Evolutionary conservation across 768 basidiomycete species (phyloP), one percentile per base, ranked within the genome.

Genomic region (Stropharia rugosoannulata): DNA sequence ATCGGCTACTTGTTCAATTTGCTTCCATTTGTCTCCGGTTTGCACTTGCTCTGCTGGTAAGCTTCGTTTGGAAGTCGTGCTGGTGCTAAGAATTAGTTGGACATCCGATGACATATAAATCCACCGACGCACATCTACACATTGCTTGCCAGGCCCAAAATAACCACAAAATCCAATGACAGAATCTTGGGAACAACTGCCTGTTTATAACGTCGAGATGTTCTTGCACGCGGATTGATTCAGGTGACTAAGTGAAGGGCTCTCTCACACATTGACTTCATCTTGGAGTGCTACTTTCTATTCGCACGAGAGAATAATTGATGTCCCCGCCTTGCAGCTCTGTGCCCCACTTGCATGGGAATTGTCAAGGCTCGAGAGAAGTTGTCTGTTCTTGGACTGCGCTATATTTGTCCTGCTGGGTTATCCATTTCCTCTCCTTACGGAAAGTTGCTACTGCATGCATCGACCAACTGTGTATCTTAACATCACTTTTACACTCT

Each of bases 221-320:
- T 22, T 6, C n/a, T 39, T 52, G 32, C 16, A 44, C 18, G 41
- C 19, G 32, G 51, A 43, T 32, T 44, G 32, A 43, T 44, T 44
- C 42, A 19, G 22, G 42, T 38, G 32, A 37, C 51, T 52, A 43
- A 29, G 51, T 29, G 12, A 35, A 37, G 15, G 50, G 12, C 16
- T 29, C 42, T 52, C 51, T 44, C 51, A 52, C 42, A 43, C 42
- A 52, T 18, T n/a, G 9, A 44, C 41, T 36, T 10, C 41, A 15
- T 15, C 51, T 44, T 45, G 42, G 42, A 52, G 27, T 27, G 11
- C 39, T 38, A 44, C 42, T 44, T 6, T 45, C 29, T 45, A 44
- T 52, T 52, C 51, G 25, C 51, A 52, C 37, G 42, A 36, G 40
- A 51, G 25, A 18, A 19, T 29, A 44, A 43, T 44, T 39, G 42